Evolutionary conservation across 2,329 filamentous ascomycete genomes (phyloP), one percentile per base, ranked within the genome.

Genomic region (Venturia nashicola): DNA sequence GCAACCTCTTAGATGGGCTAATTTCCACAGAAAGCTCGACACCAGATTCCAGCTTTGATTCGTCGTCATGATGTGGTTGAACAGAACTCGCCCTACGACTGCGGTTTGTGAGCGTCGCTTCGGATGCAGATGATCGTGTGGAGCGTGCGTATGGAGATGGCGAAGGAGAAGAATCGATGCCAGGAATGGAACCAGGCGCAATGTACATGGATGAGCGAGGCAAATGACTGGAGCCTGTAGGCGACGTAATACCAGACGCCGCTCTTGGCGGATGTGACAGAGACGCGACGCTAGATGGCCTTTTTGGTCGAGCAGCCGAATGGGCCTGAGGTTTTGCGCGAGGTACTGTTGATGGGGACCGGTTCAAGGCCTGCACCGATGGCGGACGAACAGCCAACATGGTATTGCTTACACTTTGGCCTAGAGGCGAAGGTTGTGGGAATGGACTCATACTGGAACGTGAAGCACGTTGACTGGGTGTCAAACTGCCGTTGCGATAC

Each of bases 401-500:
- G 0, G 20, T 59, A n/a, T 57, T 59, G 62, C n/a, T 39, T 18
- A 36, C 16, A 36, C 36, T 51, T 48, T 18, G 40, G 14, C 42
- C 61, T 8, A 64, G 23, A 32, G 62, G 62, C 55, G 62, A 64
- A 23, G 39, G 54, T 8, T 60, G 54, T 2, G 34, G 34, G 20
- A 39, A 46, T 6, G 36, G 27, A n/a, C 36, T 61, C 14, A 54
- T 18, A 9, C 43, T 34, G 6, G 55, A 44, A 32, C 54, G 62
- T 12, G 62, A 40, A 39, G 61, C 18, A 20, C 51, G 51, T n/a
- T 57, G 51, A 12, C 11, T 6, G 36, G 39, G 46, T 16, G 61
- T 39, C 42, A 51, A 39, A 23, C 20, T 44, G n/a, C 44, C 61
- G 14, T 69, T 75, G 32, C 69, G 66, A 61, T 74, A 69, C 0